Conservation (phyloP, 1,139 yeast species). For the Taphrina flavorubra region DNA sequence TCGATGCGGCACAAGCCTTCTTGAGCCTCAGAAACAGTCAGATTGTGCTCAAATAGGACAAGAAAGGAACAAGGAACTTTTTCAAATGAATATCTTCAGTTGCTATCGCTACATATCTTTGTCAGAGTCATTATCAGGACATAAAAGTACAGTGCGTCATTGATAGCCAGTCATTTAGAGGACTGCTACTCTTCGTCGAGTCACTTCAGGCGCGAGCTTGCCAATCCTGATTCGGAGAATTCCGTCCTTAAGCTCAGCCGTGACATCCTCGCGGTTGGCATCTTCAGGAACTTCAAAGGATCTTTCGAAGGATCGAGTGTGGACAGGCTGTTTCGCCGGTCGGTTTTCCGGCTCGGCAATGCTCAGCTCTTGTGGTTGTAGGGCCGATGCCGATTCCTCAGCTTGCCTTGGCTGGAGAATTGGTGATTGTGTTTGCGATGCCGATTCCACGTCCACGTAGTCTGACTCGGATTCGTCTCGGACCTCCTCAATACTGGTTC, state of each 20-base stretch:
- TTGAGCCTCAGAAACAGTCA: slow-evolving; percentile 83
- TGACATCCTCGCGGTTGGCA: slow-evolving; percentile 9
- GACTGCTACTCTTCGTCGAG: slow-evolving; percentile 9
- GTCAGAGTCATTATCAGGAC: not conserved
- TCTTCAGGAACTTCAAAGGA: slow-evolving; percentile 12
- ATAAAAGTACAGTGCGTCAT: not conserved
- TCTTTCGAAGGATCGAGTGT: slow-evolving; percentile 9
- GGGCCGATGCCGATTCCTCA: not conserved
- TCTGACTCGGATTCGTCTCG: slow-evolving; percentile 21
- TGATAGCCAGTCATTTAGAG: not conserved
- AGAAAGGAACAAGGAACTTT: not conserved
- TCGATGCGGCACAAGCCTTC: slow-evolving; percentile 93
- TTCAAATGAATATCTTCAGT: not conserved
- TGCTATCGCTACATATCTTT: slow-evolving; percentile 2
- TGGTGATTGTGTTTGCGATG: not conserved
- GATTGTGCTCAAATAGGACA: slow-evolving; percentile 72
- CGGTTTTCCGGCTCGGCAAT: not conserved
- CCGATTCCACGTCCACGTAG: slow-evolving; percentile 7
- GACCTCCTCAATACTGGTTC: slow-evolving; percentile 24
- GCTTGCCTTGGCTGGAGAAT: not conserved
- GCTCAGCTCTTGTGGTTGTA: not conserved
- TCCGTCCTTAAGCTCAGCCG: slow-evolving; percentile 24
- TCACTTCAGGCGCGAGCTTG: slow-evolving; percentile 1
- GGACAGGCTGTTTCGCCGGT: not conserved
- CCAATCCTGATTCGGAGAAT: slow-evolving; percentile 13